Percentiles rank a stretch among this genome's conserved stretches.
Conservation (phyloP, 306 rosid genomes). For the Hippophae tibetana region DNA sequence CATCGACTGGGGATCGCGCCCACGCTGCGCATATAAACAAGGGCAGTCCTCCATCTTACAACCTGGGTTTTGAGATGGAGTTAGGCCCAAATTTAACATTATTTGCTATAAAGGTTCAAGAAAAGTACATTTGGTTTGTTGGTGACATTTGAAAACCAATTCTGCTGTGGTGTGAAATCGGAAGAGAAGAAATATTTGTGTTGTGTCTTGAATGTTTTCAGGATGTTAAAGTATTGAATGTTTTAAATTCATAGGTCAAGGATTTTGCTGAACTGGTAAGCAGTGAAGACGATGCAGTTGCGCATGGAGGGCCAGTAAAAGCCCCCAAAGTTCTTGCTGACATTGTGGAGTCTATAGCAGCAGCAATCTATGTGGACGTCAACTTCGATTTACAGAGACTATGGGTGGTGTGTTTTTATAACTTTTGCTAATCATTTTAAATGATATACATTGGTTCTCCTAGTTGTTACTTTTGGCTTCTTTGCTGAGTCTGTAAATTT, state of each 20-base stretch:
- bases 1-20: no score
- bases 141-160: no score
- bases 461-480: background rate
- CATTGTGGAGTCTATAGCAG: constrained; percentile 68
- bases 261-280: constrained; percentile 43
- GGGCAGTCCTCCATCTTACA: no score
- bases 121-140: no score
- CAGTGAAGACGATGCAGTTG: constrained; percentile 24
- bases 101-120: no score
- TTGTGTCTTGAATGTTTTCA: no score
- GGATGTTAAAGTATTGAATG: no score
- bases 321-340: constrained; percentile 93
- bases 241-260: constrained; percentile 24
- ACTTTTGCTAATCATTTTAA: background rate
- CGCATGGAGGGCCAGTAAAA: constrained; percentile 50
- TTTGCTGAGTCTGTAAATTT: background rate
- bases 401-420: constrained; percentile 54
- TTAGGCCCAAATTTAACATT: no score
- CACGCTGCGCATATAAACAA: no score
- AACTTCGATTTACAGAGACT: constrained; percentile 36
- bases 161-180: no score
- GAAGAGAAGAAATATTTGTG: no score
- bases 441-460: background rate
- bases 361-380: constrained; percentile 56
- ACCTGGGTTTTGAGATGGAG: no score